These are phyloP conservation scores for Cytospora mali DNA, from an alignment of 2,329 filamentous ascomycete species.

Conservation along the genomic window DNA sequence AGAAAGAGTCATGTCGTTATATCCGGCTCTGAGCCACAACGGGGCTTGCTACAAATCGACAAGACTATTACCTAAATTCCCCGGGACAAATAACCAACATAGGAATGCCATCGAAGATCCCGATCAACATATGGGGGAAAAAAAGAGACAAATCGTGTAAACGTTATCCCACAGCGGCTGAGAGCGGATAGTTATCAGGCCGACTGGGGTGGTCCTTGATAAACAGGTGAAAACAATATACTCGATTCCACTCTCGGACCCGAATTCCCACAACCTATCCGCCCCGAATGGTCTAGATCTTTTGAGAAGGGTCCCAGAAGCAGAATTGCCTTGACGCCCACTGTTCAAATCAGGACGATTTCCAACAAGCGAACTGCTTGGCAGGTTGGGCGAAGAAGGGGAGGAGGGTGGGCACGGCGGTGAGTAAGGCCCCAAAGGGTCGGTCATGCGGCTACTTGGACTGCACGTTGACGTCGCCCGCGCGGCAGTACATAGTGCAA, in stretches of 20 bases:
- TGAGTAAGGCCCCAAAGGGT: not conserved
- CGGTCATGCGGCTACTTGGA: slow-evolving; percentile 11
- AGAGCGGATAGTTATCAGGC: not conserved
- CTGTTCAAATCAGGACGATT: not conserved
- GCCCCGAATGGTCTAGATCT: not conserved
- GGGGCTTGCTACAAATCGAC: not conserved
- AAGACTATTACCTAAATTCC: not conserved
- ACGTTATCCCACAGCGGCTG: too few species aligned
- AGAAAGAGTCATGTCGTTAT: too few species aligned
- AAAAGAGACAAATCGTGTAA: not conserved
- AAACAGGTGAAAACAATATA: not conserved
- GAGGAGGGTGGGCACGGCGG: not conserved
- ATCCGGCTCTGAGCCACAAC: not conserved
- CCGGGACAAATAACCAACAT: not conserved
- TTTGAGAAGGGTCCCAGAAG: not conserved
- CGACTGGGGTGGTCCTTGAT: not conserved
- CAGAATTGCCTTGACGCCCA: too few species aligned
- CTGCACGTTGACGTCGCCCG: slow-evolving; percentile 6
- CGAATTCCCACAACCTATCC: not conserved
- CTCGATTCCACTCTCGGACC: not conserved
- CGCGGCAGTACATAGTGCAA: not conserved
- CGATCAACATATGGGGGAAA: not conserved
- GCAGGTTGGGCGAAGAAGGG: not conserved
- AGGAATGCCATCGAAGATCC: not conserved
- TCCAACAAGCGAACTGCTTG: not conserved